These are phyloP conservation scores for Hirsutella minnesotensis DNA, from an alignment of 2,329 filamentous ascomycete species.

Conservation along the genomic window DNA sequence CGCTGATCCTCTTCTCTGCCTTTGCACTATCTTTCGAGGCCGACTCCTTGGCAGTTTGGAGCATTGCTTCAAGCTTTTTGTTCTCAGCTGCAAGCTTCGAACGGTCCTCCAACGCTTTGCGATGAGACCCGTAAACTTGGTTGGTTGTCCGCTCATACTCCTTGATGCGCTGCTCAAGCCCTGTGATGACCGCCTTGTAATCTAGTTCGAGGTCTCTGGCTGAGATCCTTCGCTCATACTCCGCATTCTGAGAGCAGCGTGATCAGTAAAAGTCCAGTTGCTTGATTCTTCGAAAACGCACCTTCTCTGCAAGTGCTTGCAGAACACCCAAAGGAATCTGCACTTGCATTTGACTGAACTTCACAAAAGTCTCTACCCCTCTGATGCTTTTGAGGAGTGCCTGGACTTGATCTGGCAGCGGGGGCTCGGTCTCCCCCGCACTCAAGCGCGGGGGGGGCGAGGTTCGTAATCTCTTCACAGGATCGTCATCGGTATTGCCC, in stretches of 20 bases:
- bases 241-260: conserved; percentile 13
- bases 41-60: conserved; percentile 15
- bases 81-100: conserved; percentile 33
- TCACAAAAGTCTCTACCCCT: conserved; percentile 5
- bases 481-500: conserved; percentile 20
- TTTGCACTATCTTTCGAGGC: conserved; percentile 23
- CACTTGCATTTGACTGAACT: conserved; percentile 11
- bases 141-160: conserved; percentile 32
- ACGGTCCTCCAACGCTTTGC: conserved; percentile 39
- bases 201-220: conserved; percentile 21
- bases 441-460: conserved; percentile 10
- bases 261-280: conserved; percentile 10
- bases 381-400: conserved; percentile 14
- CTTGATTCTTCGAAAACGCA: conserved; percentile 9
- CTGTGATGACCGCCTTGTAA: conserved; percentile 28
- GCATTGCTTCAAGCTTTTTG: conserved; percentile 22
- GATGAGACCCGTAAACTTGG: conserved; percentile 33
- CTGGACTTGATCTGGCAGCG: conserved; percentile 19
- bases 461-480: conserved; percentile 16
- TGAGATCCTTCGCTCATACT: conserved; percentile 15
- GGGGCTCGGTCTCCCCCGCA: conserved; percentile 14
- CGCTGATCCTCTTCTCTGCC: conserved; percentile 21
- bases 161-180: conserved; percentile 32
- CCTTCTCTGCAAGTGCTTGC: conserved; percentile 26
- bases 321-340: conserved; percentile 21